These are phyloP conservation scores for Botrytis fragariae DNA, from an alignment of 2,329 filamentous ascomycete species.

Conservation along the genomic window DNA sequence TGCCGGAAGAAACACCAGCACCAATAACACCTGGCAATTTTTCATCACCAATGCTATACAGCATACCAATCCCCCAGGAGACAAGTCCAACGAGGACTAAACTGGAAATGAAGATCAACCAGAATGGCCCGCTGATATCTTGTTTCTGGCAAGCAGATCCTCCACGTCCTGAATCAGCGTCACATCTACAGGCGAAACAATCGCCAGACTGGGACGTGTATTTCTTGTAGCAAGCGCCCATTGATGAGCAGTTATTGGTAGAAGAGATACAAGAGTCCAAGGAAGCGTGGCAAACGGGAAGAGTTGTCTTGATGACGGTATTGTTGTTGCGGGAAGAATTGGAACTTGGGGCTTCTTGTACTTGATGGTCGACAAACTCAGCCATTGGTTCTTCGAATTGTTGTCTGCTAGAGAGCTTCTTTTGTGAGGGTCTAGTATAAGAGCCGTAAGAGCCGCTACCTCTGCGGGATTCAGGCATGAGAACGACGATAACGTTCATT, in stretches of 20 bases:
- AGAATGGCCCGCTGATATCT: slow-evolving; percentile 86
- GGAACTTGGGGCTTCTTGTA: slow-evolving; percentile 14
- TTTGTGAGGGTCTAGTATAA: slow-evolving; percentile 32
- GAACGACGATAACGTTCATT: slow-evolving; percentile 35
- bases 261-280: slow-evolving; percentile 63
- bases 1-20: slow-evolving; percentile 77
- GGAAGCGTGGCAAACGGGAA: slow-evolving; percentile 70
- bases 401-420: slow-evolving; percentile 28
- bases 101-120: slow-evolving; percentile 75
- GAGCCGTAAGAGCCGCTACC: slow-evolving; percentile 32
- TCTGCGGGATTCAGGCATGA: slow-evolving; percentile 34
- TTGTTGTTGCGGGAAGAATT: slow-evolving; percentile 24
- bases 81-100: slow-evolving; percentile 67
- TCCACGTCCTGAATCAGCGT: slow-evolving; percentile 42
- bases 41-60: slow-evolving; percentile 82
- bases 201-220: slow-evolving; percentile 50
- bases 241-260: slow-evolving; percentile 79
- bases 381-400: slow-evolving; percentile 35
- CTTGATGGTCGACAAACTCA: slow-evolving; percentile 22
- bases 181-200: slow-evolving; percentile 81
- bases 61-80: slow-evolving; percentile 68
- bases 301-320: slow-evolving; percentile 9
- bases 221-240: slow-evolving; percentile 72
- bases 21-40: slow-evolving; percentile 91
- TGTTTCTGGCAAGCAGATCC: slow-evolving; percentile 86